phyloP scores from a whole-genome alignment of 164 flowering plant species.

The Magnolia officinalis region DNA sequence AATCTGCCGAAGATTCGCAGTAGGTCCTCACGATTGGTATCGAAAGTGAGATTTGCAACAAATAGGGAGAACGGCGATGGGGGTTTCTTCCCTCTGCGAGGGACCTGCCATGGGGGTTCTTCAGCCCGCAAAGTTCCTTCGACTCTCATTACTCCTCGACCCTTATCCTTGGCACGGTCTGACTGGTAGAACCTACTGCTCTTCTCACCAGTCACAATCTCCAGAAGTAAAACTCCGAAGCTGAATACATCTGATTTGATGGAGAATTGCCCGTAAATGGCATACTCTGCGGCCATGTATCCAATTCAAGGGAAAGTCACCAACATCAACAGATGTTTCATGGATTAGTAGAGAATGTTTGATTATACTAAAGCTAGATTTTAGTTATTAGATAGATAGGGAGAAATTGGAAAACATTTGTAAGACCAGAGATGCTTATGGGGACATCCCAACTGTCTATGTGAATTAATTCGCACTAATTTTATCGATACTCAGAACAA shows the following conservation, averaged over 20 bases:
- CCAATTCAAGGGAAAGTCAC: slow-evolving; percentile 25
- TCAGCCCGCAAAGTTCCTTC: too few relatives aligned
- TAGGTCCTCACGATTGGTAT: too few relatives aligned
- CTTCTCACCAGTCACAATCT: slow-evolving; percentile 32
- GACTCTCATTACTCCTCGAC: too few relatives aligned
- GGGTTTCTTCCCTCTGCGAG: too few relatives aligned
- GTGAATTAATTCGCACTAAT: too few relatives aligned
- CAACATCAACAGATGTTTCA: background rate
- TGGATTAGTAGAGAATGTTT: background rate
- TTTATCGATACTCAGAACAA: too few relatives aligned
- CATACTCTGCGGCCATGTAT: slow-evolving; percentile 50
- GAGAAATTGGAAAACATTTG: background rate
- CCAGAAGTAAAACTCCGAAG: slow-evolving; percentile 45
- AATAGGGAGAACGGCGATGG: too few relatives aligned
- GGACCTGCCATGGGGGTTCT: too few relatives aligned
- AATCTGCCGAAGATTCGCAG: too few relatives aligned
- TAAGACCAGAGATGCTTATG: background rate
- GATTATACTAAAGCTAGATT: background rate
- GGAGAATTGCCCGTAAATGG: slow-evolving; percentile 36
- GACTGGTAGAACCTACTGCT: slow-evolving; percentile 15
- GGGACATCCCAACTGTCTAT: too few relatives aligned
- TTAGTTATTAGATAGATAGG: background rate
- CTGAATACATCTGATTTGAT: slow-evolving; percentile 45
- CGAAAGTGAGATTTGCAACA: too few relatives aligned
- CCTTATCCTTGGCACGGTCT: background rate